Base-by-base conservation (phyloP, 106 monocot species). In the Acanthochlamys bracteata region DNA sequence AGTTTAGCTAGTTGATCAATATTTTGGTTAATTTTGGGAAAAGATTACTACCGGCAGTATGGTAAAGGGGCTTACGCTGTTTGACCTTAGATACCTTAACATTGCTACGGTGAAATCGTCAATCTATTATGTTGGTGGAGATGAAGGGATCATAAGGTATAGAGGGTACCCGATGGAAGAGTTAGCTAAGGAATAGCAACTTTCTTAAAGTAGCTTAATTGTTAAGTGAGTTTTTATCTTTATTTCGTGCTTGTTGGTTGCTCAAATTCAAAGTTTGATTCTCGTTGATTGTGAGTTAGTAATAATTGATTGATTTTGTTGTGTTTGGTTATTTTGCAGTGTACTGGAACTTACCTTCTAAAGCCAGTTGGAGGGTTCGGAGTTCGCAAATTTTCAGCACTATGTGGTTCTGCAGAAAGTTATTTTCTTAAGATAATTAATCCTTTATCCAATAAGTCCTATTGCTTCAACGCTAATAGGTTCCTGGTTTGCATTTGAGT, bases 151-250 rank as follows among this genome's bases (percentile, higher is more conserved):
- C 67, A 81, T 98, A 47, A 73, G 85, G 42, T 98, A 98, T 63
- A 88, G 96, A 60, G 96, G 96, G n/a, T 98, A 92, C 60, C 88
- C 96, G 33, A 98, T 92, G 23, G 96, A 98, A 79, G 96, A 98
- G 67, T 75, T 92, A 66, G 85, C 96, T 33, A 63, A 85, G 88
- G 63, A 85, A 70, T 55, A 91, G 91, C 74, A 76, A 91, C 20
- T 98, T 83, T 67, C 63, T 85, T 57, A 91, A 98, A 33, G 33
- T 33, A 33, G 33, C 33, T 33, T 33, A 33, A 33, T 33, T 33
- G 33, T 33, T 33, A 33, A 33, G 33, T 33, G 33, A 33, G 33
- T 33, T 33, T 33, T 33, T 33, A 33, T 33, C 33, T 33, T 33
- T 33, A 33, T 33, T 33, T 33, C 33, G 33, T 33, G 33, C 33